Base-by-base conservation (phyloP, 768 basidiomycete genomes). In the Termitomyces sp. region DNA sequence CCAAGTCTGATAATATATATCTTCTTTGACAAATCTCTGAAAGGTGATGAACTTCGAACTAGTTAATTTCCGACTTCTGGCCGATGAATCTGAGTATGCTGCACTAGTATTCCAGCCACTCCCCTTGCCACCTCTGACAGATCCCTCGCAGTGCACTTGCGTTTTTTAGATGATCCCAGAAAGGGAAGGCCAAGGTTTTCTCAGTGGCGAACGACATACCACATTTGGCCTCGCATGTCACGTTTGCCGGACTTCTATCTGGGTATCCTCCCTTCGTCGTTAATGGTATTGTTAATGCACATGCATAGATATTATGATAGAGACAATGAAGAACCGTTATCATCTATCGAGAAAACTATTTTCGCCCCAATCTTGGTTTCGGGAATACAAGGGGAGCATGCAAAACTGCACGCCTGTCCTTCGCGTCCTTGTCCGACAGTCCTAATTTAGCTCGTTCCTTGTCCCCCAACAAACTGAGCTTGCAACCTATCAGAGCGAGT, bases 301-400 rank as follows among this genome's bases (percentile, higher is more conserved):
- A 12, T 12, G 12, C 14, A 12, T 34, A 34, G 3, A 34, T 14
- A 34, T 34, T 34, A 12, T 34, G 5, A 25, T 21, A 41, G 27
- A 41, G 25, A 40, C n/a, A 42, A 42, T 34, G n/a, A 3, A 42
- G 25, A n/a, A 39, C 16, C 1, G n/a, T 27, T 28, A 10, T 27
- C 14, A 17, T 49, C 27, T 48, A 23, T 4, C 21, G 5, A 35
- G 28, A 48, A 16, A n/a, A 35, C 45, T 63, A 69, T 59, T 70
- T 75, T 63, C 72, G 71, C 66, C 72, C 72, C 47, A 71, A 65
- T 56, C 70, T 68, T 21, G 80, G 77, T 65, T 89, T 90, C 0
- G 94, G 94, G 72, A 97, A 97, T 59, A 81, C 76, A 1, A 96
- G 77, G 2, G 95, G 95, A 0, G 84, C 80, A 42, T 73, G 81